Evolutionary conservation across 108 stramenopile species (phyloP).

Genomic region (Chaetoceros tenuissimus): DNA sequence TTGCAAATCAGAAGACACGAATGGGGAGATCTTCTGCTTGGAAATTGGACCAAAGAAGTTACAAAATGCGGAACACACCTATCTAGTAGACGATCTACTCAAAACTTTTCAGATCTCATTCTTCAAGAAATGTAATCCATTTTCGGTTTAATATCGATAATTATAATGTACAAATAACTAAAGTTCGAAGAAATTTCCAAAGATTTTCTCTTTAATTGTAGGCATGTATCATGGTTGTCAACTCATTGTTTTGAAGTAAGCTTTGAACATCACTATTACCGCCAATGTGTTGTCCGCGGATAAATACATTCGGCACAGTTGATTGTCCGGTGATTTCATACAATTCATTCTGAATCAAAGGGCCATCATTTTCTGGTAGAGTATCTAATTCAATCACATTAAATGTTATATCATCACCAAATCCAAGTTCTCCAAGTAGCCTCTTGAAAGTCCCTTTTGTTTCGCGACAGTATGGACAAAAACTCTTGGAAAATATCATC

Average conservation of each 20-base stretch:
- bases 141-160: too few relatives aligned
- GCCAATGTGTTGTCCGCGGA: slow-evolving; percentile 23
- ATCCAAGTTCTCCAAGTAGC: slow-evolving; percentile 30
- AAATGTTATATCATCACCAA: slow-evolving; percentile 34
- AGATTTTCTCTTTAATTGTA: too few relatives aligned
- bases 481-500: slow-evolving; percentile 49
- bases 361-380: too few relatives aligned
- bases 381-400: slow-evolving; percentile 64
- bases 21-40: not conserved
- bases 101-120: too few relatives aligned
- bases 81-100: not conserved
- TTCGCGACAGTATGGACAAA: slow-evolving; percentile 49
- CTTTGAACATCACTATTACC: slow-evolving; percentile 7
- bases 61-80: not conserved
- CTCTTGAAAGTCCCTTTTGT: too few relatives aligned
- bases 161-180: too few relatives aligned
- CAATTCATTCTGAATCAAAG: too few relatives aligned
- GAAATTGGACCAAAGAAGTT: not conserved
- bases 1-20: not conserved
- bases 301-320: slow-evolving; percentile 48
- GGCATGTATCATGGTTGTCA: too few relatives aligned
- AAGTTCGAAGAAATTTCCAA: too few relatives aligned
- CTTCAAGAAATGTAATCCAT: too few relatives aligned
- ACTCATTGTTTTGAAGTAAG: too few relatives aligned
- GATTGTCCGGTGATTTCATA: slow-evolving; percentile 25